Evolutionary conservation across 768 basidiomycete species (phyloP), one percentile per base, ranked within the genome.

Genomic region (Boletus rubropictus): DNA sequence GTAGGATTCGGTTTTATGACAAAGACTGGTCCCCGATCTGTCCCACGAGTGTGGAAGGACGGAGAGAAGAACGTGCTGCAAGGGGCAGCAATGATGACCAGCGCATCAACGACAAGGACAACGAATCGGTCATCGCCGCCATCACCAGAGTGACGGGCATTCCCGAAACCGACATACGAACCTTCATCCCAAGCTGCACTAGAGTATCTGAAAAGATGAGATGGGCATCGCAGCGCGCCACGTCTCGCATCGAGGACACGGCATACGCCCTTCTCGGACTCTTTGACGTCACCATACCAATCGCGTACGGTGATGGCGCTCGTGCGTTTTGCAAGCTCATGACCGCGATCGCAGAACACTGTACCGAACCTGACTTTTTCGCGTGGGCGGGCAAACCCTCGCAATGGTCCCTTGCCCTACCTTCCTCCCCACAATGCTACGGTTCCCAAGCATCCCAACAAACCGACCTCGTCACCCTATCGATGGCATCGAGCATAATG

Each of bases 261-360:
- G 60, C 60, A 0, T 62, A 62, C 39, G 59, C 57, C 12, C 54
- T 61, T 9, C 46, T 62, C 8, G 60, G 55, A 3, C 50, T 61
- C 17, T 53, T 61, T 36, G 60, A 61, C 25, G 10, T 61, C 38
- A 36, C 36, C n/a, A 36, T 61, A 4, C 55, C 57, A 2, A 48
- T 61, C 18, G 48, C 60, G 10, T 61, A 61, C 37, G 60, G 60
- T 2, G 60, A 62, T 4, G 60, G 60, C 4, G 28, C 42, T 2
- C 55, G 55, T 6, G 54, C 60, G 14, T 62, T 61, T 21, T 46
- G 48, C 41, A 60, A 54, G 27, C 55, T 61, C 32, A 46, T 51
- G 49, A 42, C 42, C 15, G 28, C 60, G 7, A 50, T 61, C 34
- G 43, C 42, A 1, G 58, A 46, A 5, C 47, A 54, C 18, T 57